Base-by-base conservation (phyloP, 306 rosid genomes). In the Clitoria ternatea region DNA sequence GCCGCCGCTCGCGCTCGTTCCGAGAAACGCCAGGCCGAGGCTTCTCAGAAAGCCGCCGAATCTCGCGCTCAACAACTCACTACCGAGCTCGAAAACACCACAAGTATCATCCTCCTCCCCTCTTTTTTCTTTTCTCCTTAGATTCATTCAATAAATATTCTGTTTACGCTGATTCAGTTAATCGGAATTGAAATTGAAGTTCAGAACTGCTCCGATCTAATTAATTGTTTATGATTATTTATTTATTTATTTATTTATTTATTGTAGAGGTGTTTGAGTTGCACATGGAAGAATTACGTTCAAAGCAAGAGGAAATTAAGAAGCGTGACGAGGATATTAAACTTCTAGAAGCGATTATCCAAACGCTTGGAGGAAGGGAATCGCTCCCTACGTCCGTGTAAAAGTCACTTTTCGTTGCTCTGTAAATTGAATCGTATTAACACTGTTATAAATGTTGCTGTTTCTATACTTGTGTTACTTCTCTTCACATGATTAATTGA, bases 221-320 rank as follows among this genome's bases (percentile, higher is more conserved):
- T 23, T 72, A 43, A 59, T 47, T 7, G 20, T 22, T 69, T 60
- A 2, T 32, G 44, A 67, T 70, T 20, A n/a, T n/a, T n/a, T n/a
- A n/a, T n/a, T n/a, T n/a, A n/a, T n/a, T n/a, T n/a, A n/a, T n/a
- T n/a, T n/a, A n/a, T n/a, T 77, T 62, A 13, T 62, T 56, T 27
- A 22, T 14, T 43, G 33, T 83, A 93, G 97, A 89, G 95, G 98
- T 90, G 42, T 94, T 94, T 83, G 82, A 87, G 78, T 81, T 94
- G 71, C 98, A 94, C 79, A 83, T 94, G 98, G 98, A 94, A 70
- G 98, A 94, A 82, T 75, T 94, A 74, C 96, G 97, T 0, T 73
- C 92, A 20, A 88, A 84, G 83, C 96, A 90, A 64, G 89, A 85
- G 59, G 92, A 90, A 83, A 94, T 94, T 18, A 4, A 77, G 9